Evolutionary conservation across 371 early-diverging fungal genomes (phyloP).

Genomic region (Mucor velutinosus): DNA sequence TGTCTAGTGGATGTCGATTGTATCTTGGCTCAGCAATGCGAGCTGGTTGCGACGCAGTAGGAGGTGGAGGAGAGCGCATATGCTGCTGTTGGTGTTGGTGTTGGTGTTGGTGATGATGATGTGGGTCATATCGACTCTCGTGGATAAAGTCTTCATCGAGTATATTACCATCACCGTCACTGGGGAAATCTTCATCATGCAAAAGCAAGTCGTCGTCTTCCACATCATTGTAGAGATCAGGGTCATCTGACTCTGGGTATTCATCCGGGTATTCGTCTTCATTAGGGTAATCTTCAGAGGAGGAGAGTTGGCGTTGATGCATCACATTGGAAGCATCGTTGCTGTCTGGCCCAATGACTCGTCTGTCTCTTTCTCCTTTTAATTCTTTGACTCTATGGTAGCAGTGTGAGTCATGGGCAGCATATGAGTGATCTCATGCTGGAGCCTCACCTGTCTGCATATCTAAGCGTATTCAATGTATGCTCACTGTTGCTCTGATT

Average conservation of each 20-base stretch:
- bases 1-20: constrained; percentile 10
- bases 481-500: constrained; percentile 94
- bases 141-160: constrained; percentile 53
- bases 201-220: constrained; percentile 40
- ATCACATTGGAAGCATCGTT: constrained; percentile 9
- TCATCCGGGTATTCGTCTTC: constrained; percentile 38
- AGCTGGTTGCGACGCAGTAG: not conserved
- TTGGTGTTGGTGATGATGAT: constrained; percentile 14
- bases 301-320: constrained; percentile 18
- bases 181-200: constrained; percentile 46
- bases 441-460: constrained; percentile 89
- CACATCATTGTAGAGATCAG: constrained; percentile 26
- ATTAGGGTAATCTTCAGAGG: constrained; percentile 23
- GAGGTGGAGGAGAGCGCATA: constrained; percentile 12
- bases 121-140: constrained; percentile 21
- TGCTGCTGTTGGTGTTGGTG: constrained; percentile 7
- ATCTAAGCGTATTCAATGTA: constrained; percentile 97
- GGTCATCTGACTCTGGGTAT: constrained; percentile 35
- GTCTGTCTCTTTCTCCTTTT: constrained; percentile 64
- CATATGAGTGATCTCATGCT: not conserved
- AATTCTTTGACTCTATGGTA: constrained; percentile 83
- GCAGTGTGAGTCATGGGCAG: not conserved
- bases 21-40: constrained; percentile 3
- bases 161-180: constrained; percentile 57
- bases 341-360: constrained; percentile 7